phyloP scores from a whole-genome alignment of 1,284 basidiomycete species.

The Ustanciosporium gigantosporum region DNA sequence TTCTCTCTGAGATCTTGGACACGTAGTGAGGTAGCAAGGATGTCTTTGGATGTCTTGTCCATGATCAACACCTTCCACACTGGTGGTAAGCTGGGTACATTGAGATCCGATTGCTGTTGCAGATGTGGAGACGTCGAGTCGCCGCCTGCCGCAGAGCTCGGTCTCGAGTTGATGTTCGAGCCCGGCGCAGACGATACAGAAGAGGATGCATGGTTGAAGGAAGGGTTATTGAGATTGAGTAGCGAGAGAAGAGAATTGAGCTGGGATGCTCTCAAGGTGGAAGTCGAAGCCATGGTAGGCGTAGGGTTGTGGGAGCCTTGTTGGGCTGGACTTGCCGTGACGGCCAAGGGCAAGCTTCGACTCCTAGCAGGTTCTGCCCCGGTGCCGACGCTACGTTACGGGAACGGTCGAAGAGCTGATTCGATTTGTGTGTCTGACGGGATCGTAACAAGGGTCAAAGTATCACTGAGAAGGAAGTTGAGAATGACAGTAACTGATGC shows the following conservation, averaged over 20 bases:
- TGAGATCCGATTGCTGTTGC: constrained; percentile 4
- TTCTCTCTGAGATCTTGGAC: constrained; percentile 95
- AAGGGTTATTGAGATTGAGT: constrained; percentile 55
- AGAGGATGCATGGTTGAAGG: constrained; percentile 33
- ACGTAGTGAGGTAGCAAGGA: constrained; percentile 88
- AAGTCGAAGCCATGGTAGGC: constrained; percentile 14
- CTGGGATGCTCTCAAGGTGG: constrained; percentile 49
- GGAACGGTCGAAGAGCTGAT: no score
- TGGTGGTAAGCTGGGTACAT: constrained; percentile 67
- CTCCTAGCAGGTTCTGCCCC: no score
- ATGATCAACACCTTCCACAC: constrained; percentile 97
- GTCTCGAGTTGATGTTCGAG: constrained; percentile 30
- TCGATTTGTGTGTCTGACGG: no score
- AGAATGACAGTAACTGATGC: no score
- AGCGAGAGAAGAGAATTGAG: constrained; percentile 52
- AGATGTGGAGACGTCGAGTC: constrained; percentile 2
- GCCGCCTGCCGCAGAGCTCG: constrained; percentile 24
- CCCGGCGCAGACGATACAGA: constrained; percentile 22
- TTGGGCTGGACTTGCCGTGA: no score
- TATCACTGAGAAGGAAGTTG: no score
- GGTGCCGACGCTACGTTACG: no score
- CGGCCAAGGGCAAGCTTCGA: no score
- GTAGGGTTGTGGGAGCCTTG: constrained; percentile 23
- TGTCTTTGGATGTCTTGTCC: constrained; percentile 93
- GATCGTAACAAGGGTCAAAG: no score